Evolutionary conservation across 2,329 filamentous ascomycete genomes (phyloP), one percentile per base, ranked within the genome.

Genomic region (Pseudogymnoascus sp.): DNA sequence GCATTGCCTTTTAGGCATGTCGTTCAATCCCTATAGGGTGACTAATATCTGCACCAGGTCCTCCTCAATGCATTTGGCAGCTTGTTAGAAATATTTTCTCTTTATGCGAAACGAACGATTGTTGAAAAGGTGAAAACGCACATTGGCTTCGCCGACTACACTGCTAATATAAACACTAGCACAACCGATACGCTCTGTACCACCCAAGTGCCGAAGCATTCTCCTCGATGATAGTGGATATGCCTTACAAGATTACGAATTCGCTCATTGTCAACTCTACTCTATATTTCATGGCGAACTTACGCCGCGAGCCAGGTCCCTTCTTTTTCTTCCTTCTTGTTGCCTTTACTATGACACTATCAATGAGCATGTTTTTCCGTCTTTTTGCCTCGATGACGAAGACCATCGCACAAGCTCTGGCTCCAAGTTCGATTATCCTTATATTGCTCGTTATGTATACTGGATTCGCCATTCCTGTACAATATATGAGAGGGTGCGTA

Each of bases 171-270:
- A 55, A 31, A 55, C 5, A 31, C 11, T 55, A 96, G 73, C 93
- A 97, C 69, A 78, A 83, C 62, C 85, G 89, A 65, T 97, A 96
- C 72, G 92, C 92, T 18, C 81, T 97, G 12, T 96, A 96, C 69
- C 93, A 96, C 70, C 91, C 93, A 0, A 93, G 89, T 11, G 89
- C 92, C 8, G 92, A 97, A 80, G 90, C 91, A 14, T 81, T 93
- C 59, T 85, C 91, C 0, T 93, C 89, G 11, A 93, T 95, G 88
- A 75, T 96, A 37, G 88, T 84, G 66, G 92, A 96, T 68, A 77
- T 95, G 76, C 91, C 91, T 0, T 91, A 91, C 75, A 96, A 93
- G 75, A 75, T 95, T 7, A 23, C 75, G 21, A 92, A 92, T 70
- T 77, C 84, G 1, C 81, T 96, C 67, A 76, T 83, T 5, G 95